phyloP scores from a whole-genome alignment of 1,139 yeast genomes.

The Pichia norvegensis region DNA sequence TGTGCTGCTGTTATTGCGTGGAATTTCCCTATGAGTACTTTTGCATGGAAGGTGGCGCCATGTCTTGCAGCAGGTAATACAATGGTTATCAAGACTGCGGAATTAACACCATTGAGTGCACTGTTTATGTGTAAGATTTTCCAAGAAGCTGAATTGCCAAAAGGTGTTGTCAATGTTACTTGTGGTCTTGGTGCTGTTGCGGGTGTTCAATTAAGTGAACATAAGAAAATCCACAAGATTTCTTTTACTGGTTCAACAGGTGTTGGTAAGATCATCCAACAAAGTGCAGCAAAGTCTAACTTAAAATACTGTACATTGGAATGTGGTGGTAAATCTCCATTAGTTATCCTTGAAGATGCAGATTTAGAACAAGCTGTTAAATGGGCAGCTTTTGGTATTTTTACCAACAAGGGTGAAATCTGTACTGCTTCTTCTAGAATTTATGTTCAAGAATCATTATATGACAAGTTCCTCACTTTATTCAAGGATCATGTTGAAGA shows the following conservation, averaged over 20 bases:
- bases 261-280: constrained; percentile 49
- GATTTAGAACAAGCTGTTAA: constrained; percentile 53
- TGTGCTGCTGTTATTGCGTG: constrained; percentile 58
- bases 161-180: constrained; percentile 48
- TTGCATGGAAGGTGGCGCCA: constrained; percentile 56
- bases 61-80: constrained; percentile 57
- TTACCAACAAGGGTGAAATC: constrained; percentile 51
- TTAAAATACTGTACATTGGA: constrained; percentile 53
- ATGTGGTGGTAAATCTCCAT: constrained; percentile 58
- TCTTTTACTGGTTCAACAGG: constrained; percentile 54
- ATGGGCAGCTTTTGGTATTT: constrained; percentile 54
- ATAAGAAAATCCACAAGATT: constrained; percentile 43
- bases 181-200: constrained; percentile 48
- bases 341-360: constrained; percentile 47
- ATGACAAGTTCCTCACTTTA: constrained; percentile 38
- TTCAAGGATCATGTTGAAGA: constrained; percentile 41
- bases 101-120: constrained; percentile 49
- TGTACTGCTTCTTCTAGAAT: constrained; percentile 53
- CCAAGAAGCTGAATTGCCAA: constrained; percentile 48
- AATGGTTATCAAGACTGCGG: constrained; percentile 48
- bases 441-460: constrained; percentile 36
- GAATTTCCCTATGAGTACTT: constrained; percentile 55
- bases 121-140: constrained; percentile 40
- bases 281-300: constrained; percentile 43
- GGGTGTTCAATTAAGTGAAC: constrained; percentile 45